Evolutionary conservation across 1,284 basidiomycete genomes (phyloP), one percentile per base, ranked within the genome.

Genomic region (Leccinum griseonigrum): DNA sequence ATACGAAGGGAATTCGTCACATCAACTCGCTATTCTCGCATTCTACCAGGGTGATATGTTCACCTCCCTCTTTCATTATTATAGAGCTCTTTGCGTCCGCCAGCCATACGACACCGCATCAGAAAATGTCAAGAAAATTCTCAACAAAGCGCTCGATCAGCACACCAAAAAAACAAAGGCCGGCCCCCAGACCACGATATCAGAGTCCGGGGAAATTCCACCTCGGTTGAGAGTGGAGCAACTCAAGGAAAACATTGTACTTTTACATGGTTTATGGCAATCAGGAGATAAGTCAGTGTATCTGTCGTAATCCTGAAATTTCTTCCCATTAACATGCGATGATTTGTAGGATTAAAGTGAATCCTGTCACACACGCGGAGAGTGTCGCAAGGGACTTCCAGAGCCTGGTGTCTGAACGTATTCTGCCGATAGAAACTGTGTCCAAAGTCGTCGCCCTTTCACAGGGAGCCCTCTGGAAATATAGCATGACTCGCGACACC

Each of bases 1-100:
- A 0, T 82, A 90, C 60, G 83, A 86, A 60, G 93, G 94, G 10
- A 95, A 97, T 69, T 87, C 97, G 1, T 97, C 91, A 48, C 97
- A 98, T 73, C 96, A 98, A 76, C 86, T 99, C 31, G 97, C 96
- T 1, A 95, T 98, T 55, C 83, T 99, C 31, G 86, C 94, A 2
- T 88, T 89, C 26, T 96, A 96, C 74, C 81, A 90, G 68, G 83
- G 83, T 64, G 94, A 98, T 75, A 81, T 83, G n/a, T 94, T 97
- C 67, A 79, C 81, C 31, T 88, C 92, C 32, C 79, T 93, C 14
- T 85, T 93, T 66, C 89, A 96, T 73, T 97, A 98, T 76, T 96
- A 96, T 71, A 89, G 95, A 43, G 94, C 97, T 0, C 79, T 98
- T 6, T 97, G 94, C 68, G 92, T 95, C 54, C 84, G 84, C 32